phyloP scores from a whole-genome alignment of 2,329 filamentous ascomycete genomes.

The Trichoderma oligosporum region DNA sequence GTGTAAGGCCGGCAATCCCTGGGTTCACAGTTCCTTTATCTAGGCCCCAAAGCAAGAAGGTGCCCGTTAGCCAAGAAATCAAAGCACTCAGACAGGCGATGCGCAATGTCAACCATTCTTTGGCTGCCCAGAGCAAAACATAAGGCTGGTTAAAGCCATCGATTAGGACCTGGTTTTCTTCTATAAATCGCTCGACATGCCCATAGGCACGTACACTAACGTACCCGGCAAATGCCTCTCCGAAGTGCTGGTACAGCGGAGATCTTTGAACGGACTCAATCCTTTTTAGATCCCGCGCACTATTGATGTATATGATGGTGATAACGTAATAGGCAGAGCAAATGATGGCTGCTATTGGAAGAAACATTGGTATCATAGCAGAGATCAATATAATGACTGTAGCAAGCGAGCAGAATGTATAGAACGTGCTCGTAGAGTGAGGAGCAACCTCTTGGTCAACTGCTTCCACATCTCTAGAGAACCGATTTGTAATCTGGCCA shows the following conservation, averaged over 20 bases:
- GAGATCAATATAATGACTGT: slow-evolving; percentile 65
- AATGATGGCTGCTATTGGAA: slow-evolving; percentile 76
- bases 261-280: slow-evolving; percentile 40
- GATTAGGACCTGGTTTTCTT: slow-evolving; percentile 75
- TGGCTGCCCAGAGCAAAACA: slow-evolving; percentile 64
- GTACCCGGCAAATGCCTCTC: slow-evolving; percentile 81
- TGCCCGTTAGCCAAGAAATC: slow-evolving; percentile 59
- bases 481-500: slow-evolving; percentile 88
- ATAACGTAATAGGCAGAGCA: slow-evolving; percentile 50
- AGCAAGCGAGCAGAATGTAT: neutral
- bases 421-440: neutral
- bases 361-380: slow-evolving; percentile 73
- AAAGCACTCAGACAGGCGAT: slow-evolving; percentile 57
- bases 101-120: slow-evolving; percentile 63
- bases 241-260: slow-evolving; percentile 86
- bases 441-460: slow-evolving; percentile 75
- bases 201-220: slow-evolving; percentile 89
- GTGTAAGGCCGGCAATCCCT: slow-evolving; percentile 56
- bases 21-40: slow-evolving; percentile 15
- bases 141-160: slow-evolving; percentile 73
- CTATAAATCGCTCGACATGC: slow-evolving; percentile 77
- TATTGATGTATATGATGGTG: slow-evolving; percentile 65
- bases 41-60: slow-evolving; percentile 44
- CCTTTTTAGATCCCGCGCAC: neutral
- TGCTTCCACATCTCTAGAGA: slow-evolving; percentile 89